Percentiles rank a stretch among this genome's conserved stretches.
Evolutionary conservation across 306 rosid genomes (phyloP).

Genomic region (Lupinus albus): DNA sequence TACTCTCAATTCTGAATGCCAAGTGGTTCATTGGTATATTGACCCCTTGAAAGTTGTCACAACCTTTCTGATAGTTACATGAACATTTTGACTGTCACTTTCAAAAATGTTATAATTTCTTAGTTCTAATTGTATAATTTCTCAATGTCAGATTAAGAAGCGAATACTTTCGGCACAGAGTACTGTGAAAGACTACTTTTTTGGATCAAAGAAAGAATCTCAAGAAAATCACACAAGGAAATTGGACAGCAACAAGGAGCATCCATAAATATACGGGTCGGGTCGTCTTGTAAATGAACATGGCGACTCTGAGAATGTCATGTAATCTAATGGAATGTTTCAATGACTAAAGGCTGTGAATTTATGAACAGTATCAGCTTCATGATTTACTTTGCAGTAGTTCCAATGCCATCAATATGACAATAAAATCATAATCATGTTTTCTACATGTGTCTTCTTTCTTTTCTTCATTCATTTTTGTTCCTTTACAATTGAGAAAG

Average conservation of each 20-base stretch:
- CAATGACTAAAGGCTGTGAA: slow-evolving; percentile 32
- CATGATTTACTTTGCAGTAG: slow-evolving; percentile 6
- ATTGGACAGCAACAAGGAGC: slow-evolving; percentile 51
- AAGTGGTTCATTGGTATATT: no score
- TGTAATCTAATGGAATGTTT: slow-evolving; percentile 32
- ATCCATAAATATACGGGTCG: slow-evolving; percentile 44
- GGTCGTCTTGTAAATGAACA: slow-evolving; percentile 39
- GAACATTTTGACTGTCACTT: no score
- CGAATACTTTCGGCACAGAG: slow-evolving; percentile 64
- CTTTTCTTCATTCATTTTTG: neutral
- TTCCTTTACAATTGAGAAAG: slow-evolving; percentile 16
- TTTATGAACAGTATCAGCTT: neutral
- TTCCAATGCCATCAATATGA: slow-evolving; percentile 13
- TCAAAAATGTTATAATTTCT: neutral
- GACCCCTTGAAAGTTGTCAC: no score
- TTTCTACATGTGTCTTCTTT: slow-evolving; percentile 18
- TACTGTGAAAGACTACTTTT: slow-evolving; percentile 59
- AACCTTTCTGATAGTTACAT: no score
- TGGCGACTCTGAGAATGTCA: slow-evolving; percentile 29
- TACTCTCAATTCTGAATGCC: neutral
- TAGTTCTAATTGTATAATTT: slow-evolving; percentile 39
- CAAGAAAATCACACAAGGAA: slow-evolving; percentile 34
- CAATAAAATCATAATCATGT: slow-evolving; percentile 11
- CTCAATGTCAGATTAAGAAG: slow-evolving; percentile 67
- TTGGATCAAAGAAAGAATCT: slow-evolving; percentile 51